Conservation (phyloP, 2,329 filamentous ascomycete genomes). For the Colletotrichum abscissum region DNA sequence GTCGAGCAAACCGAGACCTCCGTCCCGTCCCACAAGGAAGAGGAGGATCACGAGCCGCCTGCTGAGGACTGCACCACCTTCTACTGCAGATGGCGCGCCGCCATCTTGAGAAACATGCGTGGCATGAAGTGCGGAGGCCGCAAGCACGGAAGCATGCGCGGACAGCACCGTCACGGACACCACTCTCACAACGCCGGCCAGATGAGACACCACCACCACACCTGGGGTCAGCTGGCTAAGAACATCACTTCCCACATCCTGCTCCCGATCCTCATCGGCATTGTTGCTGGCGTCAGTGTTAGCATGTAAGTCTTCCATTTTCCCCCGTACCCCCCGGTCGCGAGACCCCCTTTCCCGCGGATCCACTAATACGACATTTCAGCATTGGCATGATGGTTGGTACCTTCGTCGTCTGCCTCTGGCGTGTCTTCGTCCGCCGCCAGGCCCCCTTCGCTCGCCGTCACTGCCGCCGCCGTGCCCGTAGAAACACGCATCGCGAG, state of each 20-base stretch:
- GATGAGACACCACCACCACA: conserved; percentile 41
- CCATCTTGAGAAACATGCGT: conserved; percentile 50
- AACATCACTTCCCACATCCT: conserved; percentile 72
- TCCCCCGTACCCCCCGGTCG: background rate
- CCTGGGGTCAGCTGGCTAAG: conserved; percentile 61
- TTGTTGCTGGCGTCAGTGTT: conserved; percentile 74
- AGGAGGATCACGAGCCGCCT: conserved; percentile 37
- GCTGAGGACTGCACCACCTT: conserved; percentile 52
- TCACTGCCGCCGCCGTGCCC: conserved; percentile 45
- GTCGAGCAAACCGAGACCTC: conserved; percentile 51
- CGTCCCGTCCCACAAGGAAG: conserved; percentile 37
- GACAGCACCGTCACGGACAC: conserved; percentile 39
- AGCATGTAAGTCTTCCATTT: conserved; percentile 63
- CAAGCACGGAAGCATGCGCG: conserved; percentile 36
- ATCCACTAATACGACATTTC: conserved; percentile 42
- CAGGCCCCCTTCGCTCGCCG: conserved; percentile 44
- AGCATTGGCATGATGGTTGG: conserved; percentile 75
- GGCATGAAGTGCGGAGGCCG: conserved; percentile 51
- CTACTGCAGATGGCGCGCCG: conserved; percentile 66
- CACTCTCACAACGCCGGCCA: conserved; percentile 45
- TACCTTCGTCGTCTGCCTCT: conserved; percentile 68
- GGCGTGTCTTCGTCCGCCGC: conserved; percentile 63
- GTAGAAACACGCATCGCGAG: conserved; percentile 52
- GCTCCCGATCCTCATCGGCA: conserved; percentile 75
- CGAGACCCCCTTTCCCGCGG: background rate